Base-by-base conservation (phyloP, 2,329 filamentous ascomycete species). In the Blastomyces emzantsi region DNA sequence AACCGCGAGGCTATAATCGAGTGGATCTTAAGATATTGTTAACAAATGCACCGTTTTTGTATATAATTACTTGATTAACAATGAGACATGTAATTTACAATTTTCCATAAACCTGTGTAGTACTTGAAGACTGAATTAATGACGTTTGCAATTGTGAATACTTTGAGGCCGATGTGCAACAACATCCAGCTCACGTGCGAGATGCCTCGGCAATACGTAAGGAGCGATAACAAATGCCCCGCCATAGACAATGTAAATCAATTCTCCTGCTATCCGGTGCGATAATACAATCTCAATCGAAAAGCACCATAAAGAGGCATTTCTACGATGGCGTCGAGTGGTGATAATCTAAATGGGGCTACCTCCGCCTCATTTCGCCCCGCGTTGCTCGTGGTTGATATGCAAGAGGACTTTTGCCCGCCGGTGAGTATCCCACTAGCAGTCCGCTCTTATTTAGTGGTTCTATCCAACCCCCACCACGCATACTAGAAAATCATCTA, bases 361-460 rank as follows among this genome's bases (percentile, higher is more conserved):
- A 30, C 57, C 2, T 15, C 56, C 17, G 28, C 57, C 43, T 28
- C 66, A 39, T 81, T 80, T 70, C 76, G 73, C 51, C 81, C 85
- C 55, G 85, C 85, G n/a, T 75, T 88, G 47, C 76, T 96, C 58
- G 83, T 96, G 13, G 88, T 96, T 62, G 92, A 97, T 76, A 82
- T 96, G 72, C 94, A 97, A 77, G 89, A 97, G 75, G 93, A 97
- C 79, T 97, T 97, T 75, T 96, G 91, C 75, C 90, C 90, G 64
- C 92, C 92, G 15, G 91, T 94, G 78, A 78, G 87, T 78, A 58
- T 60, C 43, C 25, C 57, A 15, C 41, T 19, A 45, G 28, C 57
- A 36, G 30, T 30, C 7, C 13, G 57, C 28, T 39, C 6, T 49
- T 19, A 22, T 58, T 13, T 60, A 36, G 33, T 5, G 19, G 6